A percentile compares a stretch with the other conserved stretches of the same genome.
These are phyloP conservation scores for Hysterangium stoloniferum DNA, from an alignment of 768 basidiomycete species.

Conservation along the genomic window DNA sequence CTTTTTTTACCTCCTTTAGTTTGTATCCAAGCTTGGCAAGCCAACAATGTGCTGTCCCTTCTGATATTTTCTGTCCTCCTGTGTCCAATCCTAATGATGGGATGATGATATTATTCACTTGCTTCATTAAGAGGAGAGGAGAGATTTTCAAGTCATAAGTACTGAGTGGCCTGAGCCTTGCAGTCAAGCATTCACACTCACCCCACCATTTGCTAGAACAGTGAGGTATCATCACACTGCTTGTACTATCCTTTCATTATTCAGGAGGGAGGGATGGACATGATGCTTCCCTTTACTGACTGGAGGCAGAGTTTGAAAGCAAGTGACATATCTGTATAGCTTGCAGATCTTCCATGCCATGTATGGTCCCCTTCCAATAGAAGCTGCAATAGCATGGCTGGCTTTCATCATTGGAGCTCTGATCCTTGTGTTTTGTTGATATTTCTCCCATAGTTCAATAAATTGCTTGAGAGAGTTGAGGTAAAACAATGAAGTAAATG, in stretches of 20 bases:
- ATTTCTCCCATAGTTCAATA: constrained; percentile 6
- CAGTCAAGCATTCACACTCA: neutral
- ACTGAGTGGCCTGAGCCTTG: neutral
- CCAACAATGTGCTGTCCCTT: neutral
- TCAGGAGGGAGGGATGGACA: constrained; percentile 1
- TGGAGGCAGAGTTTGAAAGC: constrained; percentile 3
- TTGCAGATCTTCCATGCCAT: constrained; percentile 10
- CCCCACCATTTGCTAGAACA: constrained; percentile 1
- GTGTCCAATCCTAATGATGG: constrained; percentile 1
- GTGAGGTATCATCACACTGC: constrained; percentile 8
- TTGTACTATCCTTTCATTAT: constrained; percentile 9
- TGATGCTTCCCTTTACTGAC: neutral
- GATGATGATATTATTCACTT: constrained; percentile 12
- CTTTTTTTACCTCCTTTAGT: too few species aligned
- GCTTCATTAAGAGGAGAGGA: neutral
- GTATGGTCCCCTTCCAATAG: constrained; percentile 10
- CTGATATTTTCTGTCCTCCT: neutral
- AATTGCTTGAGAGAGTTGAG: constrained; percentile 5
- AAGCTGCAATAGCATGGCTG: neutral
- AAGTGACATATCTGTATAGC: neutral
- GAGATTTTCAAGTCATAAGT: constrained; percentile 6
- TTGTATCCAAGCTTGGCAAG: neutral
- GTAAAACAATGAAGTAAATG: constrained; percentile 1
- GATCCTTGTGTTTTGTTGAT: neutral
- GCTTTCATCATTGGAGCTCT: neutral